Percentiles rank a stretch among this genome's conserved stretches.
phyloP scores from a whole-genome alignment of 1,139 yeast species.

The Candida glucosophila region DNA sequence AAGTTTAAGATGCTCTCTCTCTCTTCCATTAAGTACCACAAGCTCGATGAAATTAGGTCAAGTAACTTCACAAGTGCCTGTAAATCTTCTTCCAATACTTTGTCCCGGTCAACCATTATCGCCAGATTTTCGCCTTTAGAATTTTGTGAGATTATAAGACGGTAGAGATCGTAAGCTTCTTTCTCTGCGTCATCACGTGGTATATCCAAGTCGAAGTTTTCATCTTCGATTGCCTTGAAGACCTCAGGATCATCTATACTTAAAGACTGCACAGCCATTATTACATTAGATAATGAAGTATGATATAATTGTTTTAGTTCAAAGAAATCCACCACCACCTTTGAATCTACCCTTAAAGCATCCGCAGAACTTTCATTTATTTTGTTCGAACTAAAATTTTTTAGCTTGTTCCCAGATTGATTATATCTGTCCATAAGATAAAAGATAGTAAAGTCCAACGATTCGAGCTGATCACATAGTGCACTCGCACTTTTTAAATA shows the following conservation, averaged over 20 bases:
- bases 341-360: conserved; percentile 43
- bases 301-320: conserved; percentile 70
- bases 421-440: conserved; percentile 26
- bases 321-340: conserved; percentile 64
- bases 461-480: conserved; percentile 46
- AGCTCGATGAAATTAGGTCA: conserved; percentile 33
- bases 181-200: conserved; percentile 34
- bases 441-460: conserved; percentile 56
- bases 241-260: conserved; percentile 71
- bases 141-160: conserved; percentile 37
- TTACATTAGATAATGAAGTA: conserved; percentile 49
- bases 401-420: conserved; percentile 2
- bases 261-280: conserved; percentile 62
- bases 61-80: conserved; percentile 37
- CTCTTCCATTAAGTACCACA: conserved; percentile 57
- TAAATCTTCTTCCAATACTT: conserved; percentile 37
- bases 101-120: conserved; percentile 42
- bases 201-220: conserved; percentile 13
- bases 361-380: background rate
- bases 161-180: conserved; percentile 39
- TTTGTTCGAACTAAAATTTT: background rate
- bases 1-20: conserved; percentile 62
- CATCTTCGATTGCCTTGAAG: conserved; percentile 47
- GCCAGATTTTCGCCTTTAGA: conserved; percentile 31
- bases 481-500: conserved; percentile 41